Evolutionary conservation across 345 rosid genomes (phyloP).

Genomic region (Combretum micranthum): DNA sequence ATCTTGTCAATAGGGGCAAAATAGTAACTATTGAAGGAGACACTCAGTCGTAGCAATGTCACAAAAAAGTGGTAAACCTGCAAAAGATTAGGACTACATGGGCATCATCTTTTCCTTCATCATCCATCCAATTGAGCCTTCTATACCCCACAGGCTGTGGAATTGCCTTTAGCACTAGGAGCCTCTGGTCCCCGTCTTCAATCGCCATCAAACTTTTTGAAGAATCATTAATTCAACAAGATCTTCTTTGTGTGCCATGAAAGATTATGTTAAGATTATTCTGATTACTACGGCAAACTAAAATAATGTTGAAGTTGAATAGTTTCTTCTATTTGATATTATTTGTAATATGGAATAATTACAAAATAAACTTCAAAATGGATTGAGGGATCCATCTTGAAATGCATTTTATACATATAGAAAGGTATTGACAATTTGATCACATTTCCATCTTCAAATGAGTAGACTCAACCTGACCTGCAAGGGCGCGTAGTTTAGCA

Average conservation of each 20-base stretch:
- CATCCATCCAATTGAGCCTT: background rate
- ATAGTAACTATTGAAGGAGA: too few relatives aligned
- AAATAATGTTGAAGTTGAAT: conserved; percentile 14
- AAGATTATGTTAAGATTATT: conserved; percentile 2
- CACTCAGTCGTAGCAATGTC: too few relatives aligned
- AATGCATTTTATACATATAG: conserved; percentile 12
- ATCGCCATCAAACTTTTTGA: conserved; percentile 7
- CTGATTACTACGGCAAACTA: background rate
- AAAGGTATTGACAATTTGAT: conserved; percentile 14
- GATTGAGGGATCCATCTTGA: background rate
- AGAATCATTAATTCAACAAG: conserved; percentile 1
- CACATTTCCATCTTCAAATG: conserved; percentile 48
- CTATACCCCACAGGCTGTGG: too few relatives aligned
- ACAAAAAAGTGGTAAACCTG: background rate
- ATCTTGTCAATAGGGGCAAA: too few relatives aligned
- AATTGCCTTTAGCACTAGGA: background rate
- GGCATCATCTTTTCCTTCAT: background rate
- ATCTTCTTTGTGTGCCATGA: background rate
- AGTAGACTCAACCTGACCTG: conserved; percentile 43
- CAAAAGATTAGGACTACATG: background rate
- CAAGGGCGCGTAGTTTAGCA: conserved; percentile 4
- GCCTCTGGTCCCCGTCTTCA: conserved; percentile 6
- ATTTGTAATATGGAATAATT: conserved; percentile 34
- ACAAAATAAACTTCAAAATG: conserved; percentile 16
- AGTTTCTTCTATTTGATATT: conserved; percentile 14